Evolutionary conservation across 2,329 filamentous ascomycete species (phyloP), one percentile per base, ranked within the genome.

Genomic region (Canariomyces notabilis): DNA sequence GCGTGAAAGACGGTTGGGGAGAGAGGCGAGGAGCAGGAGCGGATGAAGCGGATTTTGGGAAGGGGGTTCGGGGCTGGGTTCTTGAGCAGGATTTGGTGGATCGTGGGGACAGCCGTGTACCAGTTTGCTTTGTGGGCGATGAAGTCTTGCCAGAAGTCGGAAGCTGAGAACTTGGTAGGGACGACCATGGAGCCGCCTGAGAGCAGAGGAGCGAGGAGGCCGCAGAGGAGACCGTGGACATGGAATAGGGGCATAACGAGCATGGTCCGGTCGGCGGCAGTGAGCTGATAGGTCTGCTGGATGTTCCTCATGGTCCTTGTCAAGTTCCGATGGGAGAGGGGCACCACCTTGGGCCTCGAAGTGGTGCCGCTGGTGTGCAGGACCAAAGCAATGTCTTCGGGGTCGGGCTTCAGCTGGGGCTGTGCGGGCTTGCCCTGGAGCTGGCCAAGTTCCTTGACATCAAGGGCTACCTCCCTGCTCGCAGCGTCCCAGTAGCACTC

Each of bases 41-140:
- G 80, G 61, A 95, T 90, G 68, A 94, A 94, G 55, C 89, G 81
- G 60, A 95, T 93, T 14, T 74, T 64, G 2, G 87, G 87, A 46
- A 82, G 73, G 1, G 84, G 83, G 45, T 63, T 76, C 4, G 87
- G 89, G 3, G 78, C 64, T 6, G 85, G 80, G 56, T 77, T 82
- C 68, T 85, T 87, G 48, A 95, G 79, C 4, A 95, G 74, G 59
- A 95, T 91, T 62, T 93, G 88, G 66, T 94, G 89, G 62, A 95
- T 94, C 1, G 89, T 94, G 1, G 89, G 89, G n/a, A 93, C 89
- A 1, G 89, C 89, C 0, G 88, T 93, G 68, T 93, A 95, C 89
- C 89, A 95, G 64, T 88, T 95, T 20, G 88, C 89, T 54, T 80
- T 74, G 70, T 89, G 75, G 5, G 75, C 71, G 55, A 74, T 74